phyloP scores from a whole-genome alignment of 1,284 basidiomycete genomes.

The Apiotrichum akiyoshidainum region DNA sequence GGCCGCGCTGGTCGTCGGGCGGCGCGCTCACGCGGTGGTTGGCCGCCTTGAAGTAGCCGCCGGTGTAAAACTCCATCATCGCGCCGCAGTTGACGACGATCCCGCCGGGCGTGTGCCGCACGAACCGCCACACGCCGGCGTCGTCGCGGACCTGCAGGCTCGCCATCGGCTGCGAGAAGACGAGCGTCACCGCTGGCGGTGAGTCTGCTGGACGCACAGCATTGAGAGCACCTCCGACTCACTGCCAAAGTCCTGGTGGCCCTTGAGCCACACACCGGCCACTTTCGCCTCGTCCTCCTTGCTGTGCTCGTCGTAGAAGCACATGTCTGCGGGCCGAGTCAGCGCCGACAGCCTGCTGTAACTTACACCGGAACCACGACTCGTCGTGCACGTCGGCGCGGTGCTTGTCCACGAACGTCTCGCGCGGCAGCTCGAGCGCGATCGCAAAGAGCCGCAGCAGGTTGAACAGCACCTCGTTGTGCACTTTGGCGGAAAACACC shows the following conservation, averaged over 20 bases:
- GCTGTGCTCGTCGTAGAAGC: conserved; percentile 27
- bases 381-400: conserved; percentile 26
- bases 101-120: conserved; percentile 24
- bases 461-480: conserved; percentile 23
- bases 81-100: conserved; percentile 31
- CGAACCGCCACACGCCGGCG: conserved; percentile 25
- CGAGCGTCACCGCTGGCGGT: conserved; percentile 7
- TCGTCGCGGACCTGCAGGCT: conserved; percentile 26
- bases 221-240: too few species aligned
- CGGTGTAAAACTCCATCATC: conserved; percentile 34
- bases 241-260: conserved; percentile 30
- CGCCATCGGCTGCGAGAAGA: conserved; percentile 28
- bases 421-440: conserved; percentile 22
- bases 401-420: conserved; percentile 27
- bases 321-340: conserved; percentile 24
- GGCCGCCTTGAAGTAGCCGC: conserved; percentile 40
- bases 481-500: conserved; percentile 19
- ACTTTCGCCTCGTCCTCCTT: conserved; percentile 26
- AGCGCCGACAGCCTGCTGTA: background rate
- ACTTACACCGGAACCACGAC: conserved; percentile 26
- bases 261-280: conserved; percentile 27
- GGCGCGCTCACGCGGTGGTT: conserved; percentile 51
- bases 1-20: conserved; percentile 47
- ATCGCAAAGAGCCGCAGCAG: conserved; percentile 24
- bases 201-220: too few species aligned